Evolutionary conservation across 257 asterid species (phyloP), one percentile per base, ranked within the genome.

Genomic region (Nemophila menziesii): DNA sequence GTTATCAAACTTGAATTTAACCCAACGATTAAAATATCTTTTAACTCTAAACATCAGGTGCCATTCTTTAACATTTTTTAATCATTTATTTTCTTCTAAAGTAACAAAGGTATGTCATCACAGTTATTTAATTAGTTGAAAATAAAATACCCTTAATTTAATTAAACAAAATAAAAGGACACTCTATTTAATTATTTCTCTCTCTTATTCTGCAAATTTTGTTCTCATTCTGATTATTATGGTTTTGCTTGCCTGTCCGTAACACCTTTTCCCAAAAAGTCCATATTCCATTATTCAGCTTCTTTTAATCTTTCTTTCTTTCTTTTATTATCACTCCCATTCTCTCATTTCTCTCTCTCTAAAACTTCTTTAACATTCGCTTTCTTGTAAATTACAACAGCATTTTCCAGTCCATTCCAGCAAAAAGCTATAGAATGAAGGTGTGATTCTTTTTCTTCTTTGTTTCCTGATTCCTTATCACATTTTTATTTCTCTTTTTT

Each of bases 391-490:
- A 51, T 33, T 49, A 39, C 48, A 16, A 3, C 15, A 33, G 24
- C 33, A 44, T 44, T 20, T 63, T 17, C 36, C 39, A 22, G 44
- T 15, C 33, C 27, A 5, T 55, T 14, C 44, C 9, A 44, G 16
- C 16, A 21, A 22, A 33, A 27, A 37, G 39, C 51, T 16, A 49
- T 38, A 23, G 39, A 55, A 73, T 78, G 83, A 79, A 79, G 92
- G 92, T 79, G 44, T 62, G 61, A 23, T 43, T 56, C 33, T 21
- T 17, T 45, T 16, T 12, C 0, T 62, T 46, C 53, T 48, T 20
- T 21, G 24, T 29, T n/a, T 8, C 13, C 22, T 33, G 45, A 11
- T 37, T 52, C 51, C 19, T 33, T 18, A 10, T 22, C 7, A n/a
- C n/a, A n/a, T 52, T 15, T 8, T 16, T 42, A 16, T 7, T n/a